Evolutionary conservation across 208 protist species (phyloP).

Genomic region (Leishmania guyanensis): DNA sequence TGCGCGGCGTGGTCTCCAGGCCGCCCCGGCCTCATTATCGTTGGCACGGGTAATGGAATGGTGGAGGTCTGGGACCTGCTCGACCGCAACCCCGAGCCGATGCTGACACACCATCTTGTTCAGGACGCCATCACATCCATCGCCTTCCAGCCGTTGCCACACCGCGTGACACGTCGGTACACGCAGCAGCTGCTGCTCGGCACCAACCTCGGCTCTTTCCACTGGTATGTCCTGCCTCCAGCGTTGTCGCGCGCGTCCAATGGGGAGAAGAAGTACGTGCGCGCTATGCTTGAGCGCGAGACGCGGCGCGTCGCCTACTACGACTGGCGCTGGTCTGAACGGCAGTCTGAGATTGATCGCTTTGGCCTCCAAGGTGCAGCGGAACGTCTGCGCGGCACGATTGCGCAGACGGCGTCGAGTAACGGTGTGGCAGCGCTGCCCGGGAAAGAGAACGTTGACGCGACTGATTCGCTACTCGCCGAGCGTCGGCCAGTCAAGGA

Average conservation of each 20-base stretch:
- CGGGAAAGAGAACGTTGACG: not conserved
- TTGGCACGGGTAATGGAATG: slow-evolving; percentile 84
- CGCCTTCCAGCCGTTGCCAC: slow-evolving; percentile 81
- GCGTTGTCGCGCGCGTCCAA: slow-evolving; percentile 79
- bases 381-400: slow-evolving; percentile 30
- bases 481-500: slow-evolving; percentile 17
- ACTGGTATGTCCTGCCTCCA: slow-evolving; percentile 84
- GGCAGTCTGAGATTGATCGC: slow-evolving; percentile 76
- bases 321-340: slow-evolving; percentile 79
- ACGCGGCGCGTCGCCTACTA: slow-evolving; percentile 88
- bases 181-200: slow-evolving; percentile 88
- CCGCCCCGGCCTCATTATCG: slow-evolving; percentile 73
- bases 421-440: not conserved
- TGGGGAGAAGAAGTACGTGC: slow-evolving; percentile 80
- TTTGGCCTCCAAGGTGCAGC: slow-evolving; percentile 54
- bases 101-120: slow-evolving; percentile 87
- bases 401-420: slow-evolving; percentile 8
- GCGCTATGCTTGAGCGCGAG: slow-evolving; percentile 87
- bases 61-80: slow-evolving; percentile 92
- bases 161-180: slow-evolving; percentile 42
- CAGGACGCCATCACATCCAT: slow-evolving; percentile 91
- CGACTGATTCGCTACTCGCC: slow-evolving; percentile 16
- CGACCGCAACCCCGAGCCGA: slow-evolving; percentile 86
- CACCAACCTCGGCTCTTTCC: slow-evolving; percentile 85
- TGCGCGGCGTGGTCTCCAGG: slow-evolving; percentile 88